These are phyloP conservation scores for Saxophila tyrrhenica DNA, from an alignment of 495 filamentous ascomycete species.

Conservation along the genomic window DNA sequence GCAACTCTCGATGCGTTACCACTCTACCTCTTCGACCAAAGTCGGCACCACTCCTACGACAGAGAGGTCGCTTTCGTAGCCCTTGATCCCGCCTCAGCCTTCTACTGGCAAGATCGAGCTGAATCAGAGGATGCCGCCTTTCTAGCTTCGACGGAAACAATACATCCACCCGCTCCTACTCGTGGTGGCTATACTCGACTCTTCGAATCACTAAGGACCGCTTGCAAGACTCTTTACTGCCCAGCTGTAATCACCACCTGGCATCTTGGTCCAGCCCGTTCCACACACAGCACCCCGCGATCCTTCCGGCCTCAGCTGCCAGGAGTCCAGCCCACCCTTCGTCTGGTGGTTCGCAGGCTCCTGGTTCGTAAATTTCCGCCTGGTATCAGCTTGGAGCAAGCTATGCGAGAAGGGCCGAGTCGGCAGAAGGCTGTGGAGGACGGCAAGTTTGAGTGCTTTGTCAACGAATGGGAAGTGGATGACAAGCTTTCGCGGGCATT, in stretches of 20 bases:
- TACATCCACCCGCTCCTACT: background rate
- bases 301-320: constrained; percentile 31
- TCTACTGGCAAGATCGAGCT: constrained; percentile 46
- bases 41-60: constrained; percentile 37
- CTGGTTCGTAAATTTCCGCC: constrained; percentile 41
- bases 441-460: constrained; percentile 18
- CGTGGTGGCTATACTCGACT: constrained; percentile 22
- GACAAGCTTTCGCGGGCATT: constrained; percentile 2
- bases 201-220: constrained; percentile 1
- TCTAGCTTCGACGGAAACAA: constrained; percentile 1
- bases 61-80: constrained; percentile 40
- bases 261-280: constrained; percentile 6
- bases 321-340: constrained; percentile 34
- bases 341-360: constrained; percentile 38
- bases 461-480: constrained; percentile 15
- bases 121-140: constrained; percentile 32
- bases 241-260: constrained; percentile 22
- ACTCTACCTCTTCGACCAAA: constrained; percentile 40
- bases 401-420: constrained; percentile 38
- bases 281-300: constrained; percentile 24
- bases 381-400: constrained; percentile 45
- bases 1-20: constrained; percentile 40
- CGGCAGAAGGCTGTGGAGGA: constrained; percentile 33
- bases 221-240: constrained; percentile 23
- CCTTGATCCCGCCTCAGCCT: constrained; percentile 45